Evolutionary conservation across 148 eudicot species (phyloP), one percentile per base, ranked within the genome.

Genomic region (Chenopodium berlandieri): DNA sequence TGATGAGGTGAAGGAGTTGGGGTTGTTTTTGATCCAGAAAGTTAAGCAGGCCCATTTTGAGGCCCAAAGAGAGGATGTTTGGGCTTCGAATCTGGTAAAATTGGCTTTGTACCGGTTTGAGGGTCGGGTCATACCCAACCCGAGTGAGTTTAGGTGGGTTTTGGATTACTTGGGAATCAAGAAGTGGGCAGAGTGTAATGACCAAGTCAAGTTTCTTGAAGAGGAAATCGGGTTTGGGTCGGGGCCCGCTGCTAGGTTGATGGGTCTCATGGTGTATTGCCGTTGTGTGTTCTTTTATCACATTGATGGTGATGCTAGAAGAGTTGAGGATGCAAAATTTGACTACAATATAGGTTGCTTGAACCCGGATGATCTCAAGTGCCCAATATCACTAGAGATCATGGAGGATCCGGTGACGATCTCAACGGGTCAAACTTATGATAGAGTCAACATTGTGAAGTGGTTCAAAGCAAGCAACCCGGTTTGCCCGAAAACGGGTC

Each of bases 311-410:
- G 58, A 44, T 78, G 19, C 4, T 40, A 47, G 31, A 46, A 58
- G 48, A 12, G 50, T 6, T 3, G 56, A 32, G 10, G n/a, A 37
- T 30, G 73, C 23, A 25, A 50, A 34, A 7, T 32, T 46, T 0
- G 13, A 27, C 2, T 79, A 50, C 9, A 19, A 67, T 46, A 27
- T 88, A 67, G 74, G 77, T 30, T 75, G 73, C 58, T 83, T 92
- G 73, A 95, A 90, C 68, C 75, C 78, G 56, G 98, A 92, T 73
- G 97, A 94, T 80, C 85, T 95, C 67, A 86, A 89, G 78, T 94
- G 99, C 82, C 97, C 99, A 1, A 95, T 95, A 75, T 88, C 97
- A 23, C 87, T 95, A 1, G 99, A 95, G 84, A 79, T 91, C 79
- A 95, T 95, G 97, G 76, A 32, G 16, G 98, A 95, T 81, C 99